Conservation (phyloP, 352 stramenopile species). For the Phytopythium oedochilum region DNA sequence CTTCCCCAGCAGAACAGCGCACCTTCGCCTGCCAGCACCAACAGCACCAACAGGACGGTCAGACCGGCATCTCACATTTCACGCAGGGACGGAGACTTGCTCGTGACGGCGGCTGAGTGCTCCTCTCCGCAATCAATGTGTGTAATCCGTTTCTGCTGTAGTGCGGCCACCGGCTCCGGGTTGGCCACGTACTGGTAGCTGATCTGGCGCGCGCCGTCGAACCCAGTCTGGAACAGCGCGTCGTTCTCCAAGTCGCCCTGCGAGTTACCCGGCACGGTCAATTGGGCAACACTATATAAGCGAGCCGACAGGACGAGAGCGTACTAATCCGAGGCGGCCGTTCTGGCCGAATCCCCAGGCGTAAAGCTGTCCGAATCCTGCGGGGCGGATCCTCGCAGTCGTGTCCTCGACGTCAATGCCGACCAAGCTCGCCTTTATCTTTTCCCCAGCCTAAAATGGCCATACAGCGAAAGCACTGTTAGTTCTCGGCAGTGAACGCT, state of each 20-base stretch:
- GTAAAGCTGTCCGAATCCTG: conserved; percentile 45
- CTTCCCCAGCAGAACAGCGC: conserved; percentile 67
- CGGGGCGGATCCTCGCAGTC: conserved; percentile 33
- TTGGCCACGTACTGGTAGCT: conserved; percentile 57
- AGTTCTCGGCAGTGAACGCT: too few relatives aligned
- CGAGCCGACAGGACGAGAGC: background rate
- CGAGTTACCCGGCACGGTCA: background rate
- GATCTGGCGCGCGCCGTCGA: conserved; percentile 58
- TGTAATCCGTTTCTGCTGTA: conserved; percentile 42
- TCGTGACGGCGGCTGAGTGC: conserved; percentile 56
- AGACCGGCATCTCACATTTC: too few relatives aligned
- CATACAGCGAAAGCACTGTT: too few relatives aligned
- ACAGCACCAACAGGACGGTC: conserved; percentile 1
- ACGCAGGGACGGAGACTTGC: too few relatives aligned
- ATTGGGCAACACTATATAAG: background rate
- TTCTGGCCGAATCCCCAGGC: conserved; percentile 68
- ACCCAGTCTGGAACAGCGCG: conserved; percentile 52
- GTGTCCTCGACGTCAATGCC: conserved; percentile 44
- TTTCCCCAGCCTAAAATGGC: conserved; percentile 23
- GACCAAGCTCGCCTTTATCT: conserved; percentile 38
- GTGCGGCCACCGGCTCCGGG: conserved; percentile 38
- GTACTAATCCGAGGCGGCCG: conserved; percentile 54
- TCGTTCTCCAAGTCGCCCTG: conserved; percentile 72
- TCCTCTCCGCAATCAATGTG: conserved; percentile 59
- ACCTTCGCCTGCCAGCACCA: conserved; percentile 32